Evolutionary conservation across 1,284 basidiomycete species (phyloP).

Genomic region (Cryptococcus deneoformans): DNA sequence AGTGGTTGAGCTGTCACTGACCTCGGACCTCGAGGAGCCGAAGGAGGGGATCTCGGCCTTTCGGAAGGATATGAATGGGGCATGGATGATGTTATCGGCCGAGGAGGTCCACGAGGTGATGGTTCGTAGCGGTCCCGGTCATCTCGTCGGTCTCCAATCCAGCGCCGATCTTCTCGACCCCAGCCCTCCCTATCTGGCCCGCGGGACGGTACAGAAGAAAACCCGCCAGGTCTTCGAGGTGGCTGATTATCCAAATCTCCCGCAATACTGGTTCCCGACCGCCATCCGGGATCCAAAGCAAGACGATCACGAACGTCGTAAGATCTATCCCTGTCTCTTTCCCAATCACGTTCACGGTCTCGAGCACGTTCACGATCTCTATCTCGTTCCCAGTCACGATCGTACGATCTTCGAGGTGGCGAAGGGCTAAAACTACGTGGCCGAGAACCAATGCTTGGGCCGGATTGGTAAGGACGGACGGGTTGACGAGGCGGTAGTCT

Average conservation of each 20-base stretch:
- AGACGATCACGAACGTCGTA: conserved; percentile 10
- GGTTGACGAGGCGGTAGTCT: conserved; percentile 6
- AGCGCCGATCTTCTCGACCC: not conserved
- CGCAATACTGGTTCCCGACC: not conserved
- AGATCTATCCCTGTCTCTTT: conserved; percentile 3
- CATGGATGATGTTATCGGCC: no score
- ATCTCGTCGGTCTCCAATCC: conserved; percentile 1
- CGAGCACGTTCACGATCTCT: no score
- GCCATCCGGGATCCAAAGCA: conserved; percentile 5
- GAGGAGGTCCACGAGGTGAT: no score
- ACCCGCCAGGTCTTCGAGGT: conserved; percentile 1
- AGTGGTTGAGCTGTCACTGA: not conserved
- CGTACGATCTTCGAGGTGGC: conserved; percentile 10
- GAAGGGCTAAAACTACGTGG: conserved; percentile 16
- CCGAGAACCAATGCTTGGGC: conserved; percentile 8
- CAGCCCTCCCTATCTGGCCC: conserved; percentile 2
- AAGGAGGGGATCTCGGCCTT: conserved; percentile 17
- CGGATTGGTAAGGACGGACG: conserved; percentile 1
- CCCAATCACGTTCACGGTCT: not conserved
- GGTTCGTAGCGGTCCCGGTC: conserved; percentile 2
- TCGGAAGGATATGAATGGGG: conserved; percentile 6
- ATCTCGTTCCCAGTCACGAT: not conserved
- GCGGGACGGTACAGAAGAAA: not conserved
- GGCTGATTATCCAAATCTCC: not conserved
- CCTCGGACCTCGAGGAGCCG: conserved; percentile 8